These are phyloP conservation scores for Cryptococcus sp. DNA, from an alignment of 1,284 basidiomycete genomes.

Conservation along the genomic window DNA sequence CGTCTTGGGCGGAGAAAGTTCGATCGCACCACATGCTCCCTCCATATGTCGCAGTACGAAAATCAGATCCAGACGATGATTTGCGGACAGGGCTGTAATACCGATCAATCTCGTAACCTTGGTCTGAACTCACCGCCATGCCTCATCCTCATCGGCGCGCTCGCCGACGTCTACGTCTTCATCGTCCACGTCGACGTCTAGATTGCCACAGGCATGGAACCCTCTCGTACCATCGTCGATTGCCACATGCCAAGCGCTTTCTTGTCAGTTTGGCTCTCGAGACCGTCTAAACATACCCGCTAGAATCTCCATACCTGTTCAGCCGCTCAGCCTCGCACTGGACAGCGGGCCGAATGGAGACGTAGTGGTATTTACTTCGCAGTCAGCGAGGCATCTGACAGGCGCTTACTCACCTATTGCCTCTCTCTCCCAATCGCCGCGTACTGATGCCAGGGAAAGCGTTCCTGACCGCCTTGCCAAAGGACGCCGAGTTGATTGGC, in stretches of 20 bases:
- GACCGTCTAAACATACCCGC: conserved; percentile 26
- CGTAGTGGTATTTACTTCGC: conserved; percentile 47
- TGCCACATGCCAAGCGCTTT: conserved; percentile 30
- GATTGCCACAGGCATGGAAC: conserved; percentile 19
- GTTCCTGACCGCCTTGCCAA: conserved; percentile 87
- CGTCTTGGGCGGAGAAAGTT: conserved; percentile 13
- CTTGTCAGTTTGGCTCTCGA: not conserved
- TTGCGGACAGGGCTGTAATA: conserved; percentile 9
- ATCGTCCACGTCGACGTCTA: conserved; percentile 37
- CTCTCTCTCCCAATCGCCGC: conserved; percentile 81
- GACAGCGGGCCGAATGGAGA: conserved; percentile 74
- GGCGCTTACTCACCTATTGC: conserved; percentile 63
- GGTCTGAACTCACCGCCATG: conserved; percentile 5
- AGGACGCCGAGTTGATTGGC: conserved; percentile 89
- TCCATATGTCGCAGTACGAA: not conserved
- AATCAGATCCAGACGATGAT: conserved; percentile 3
- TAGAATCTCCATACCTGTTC: conserved; percentile 71
- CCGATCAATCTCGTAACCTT: conserved; percentile 1
- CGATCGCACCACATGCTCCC: conserved; percentile 5
- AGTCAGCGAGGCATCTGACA: not conserved
- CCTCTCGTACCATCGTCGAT: conserved; percentile 28
- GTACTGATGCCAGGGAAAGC: conserved; percentile 94
- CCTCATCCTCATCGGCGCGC: conserved; percentile 21
- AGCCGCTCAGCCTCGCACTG: conserved; percentile 84
- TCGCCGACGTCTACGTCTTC: conserved; percentile 36